Evolutionary conservation across 2,329 filamentous ascomycete genomes (phyloP), one percentile per base, ranked within the genome.

Genomic region (Nemania diffusa): DNA sequence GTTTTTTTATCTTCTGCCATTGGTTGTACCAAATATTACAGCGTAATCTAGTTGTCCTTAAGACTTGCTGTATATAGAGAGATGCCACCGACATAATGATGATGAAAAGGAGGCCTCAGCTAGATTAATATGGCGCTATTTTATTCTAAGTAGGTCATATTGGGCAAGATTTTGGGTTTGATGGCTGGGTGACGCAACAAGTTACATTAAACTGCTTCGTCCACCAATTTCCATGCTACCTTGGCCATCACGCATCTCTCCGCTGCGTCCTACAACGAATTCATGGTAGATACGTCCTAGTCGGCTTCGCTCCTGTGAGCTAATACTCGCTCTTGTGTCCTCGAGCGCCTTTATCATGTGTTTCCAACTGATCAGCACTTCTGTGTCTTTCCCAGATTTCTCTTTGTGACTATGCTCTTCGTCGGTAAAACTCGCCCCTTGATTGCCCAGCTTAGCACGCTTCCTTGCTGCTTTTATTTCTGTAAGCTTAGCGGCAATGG

Each of bases 231-330:
- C 96, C 79, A 90, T 97, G 64, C 91, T 92, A 0, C 92, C 94
- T 80, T 98, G 93, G 1, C 96, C 96, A 79, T 92, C 95, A 67
- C 90, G 93, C 93, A 99, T 94, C 83, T 98, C 94, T 7, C 96
- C 96, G 79, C 94, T 97, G 73, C 96, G 86, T 0, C 94, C 94
- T 3, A 93, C 92, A 0, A 97, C 90, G 83, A 99, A 99, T 81
- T 99, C 96, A 17, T 86, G 84, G 78, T 99, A 99, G 68, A 99
- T 97, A 46, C 87, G 88, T 74, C 88, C 85, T 71, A 99, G 80
- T 67, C 95, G 84, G 69, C 82, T 84, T 74, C 90, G 87, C 81
- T 99, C 96, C 67, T 93, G 87, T 2, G 84, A 83, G 76, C 91
- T 93, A 72, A 98, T 97, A 78, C 92, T 97, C 24, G 92, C 88